Conservation (phyloP, 331 rosid genomes). For the Prunus yedoensis region DNA sequence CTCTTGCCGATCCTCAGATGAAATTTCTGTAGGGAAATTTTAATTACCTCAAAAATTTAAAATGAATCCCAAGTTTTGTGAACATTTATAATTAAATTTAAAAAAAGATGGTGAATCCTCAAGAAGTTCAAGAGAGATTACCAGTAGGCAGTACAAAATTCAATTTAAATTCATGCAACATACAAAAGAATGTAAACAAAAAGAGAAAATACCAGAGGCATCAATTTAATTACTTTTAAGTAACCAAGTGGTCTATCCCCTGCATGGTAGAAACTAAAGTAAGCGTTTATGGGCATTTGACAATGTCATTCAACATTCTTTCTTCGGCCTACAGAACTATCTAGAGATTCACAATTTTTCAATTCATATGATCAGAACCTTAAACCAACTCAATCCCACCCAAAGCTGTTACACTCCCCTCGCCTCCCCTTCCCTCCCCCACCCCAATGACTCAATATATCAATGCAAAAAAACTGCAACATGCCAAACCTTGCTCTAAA, state of each 20-base stretch:
- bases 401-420: not conserved
- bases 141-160: not conserved
- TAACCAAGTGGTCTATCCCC: not conserved
- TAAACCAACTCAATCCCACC: not conserved
- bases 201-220: not conserved
- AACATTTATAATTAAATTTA: not conserved
- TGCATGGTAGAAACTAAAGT: not conserved
- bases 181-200: not conserved
- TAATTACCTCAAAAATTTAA: constrained; percentile 19
- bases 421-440: not conserved
- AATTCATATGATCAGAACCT: not conserved
- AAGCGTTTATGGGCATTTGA: not conserved
- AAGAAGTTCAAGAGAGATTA: constrained; percentile 19
- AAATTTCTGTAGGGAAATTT: constrained; percentile 48
- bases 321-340: not conserved
- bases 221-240: not conserved
- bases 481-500: constrained; percentile 62
- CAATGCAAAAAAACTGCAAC: constrained; percentile 21
- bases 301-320: not conserved
- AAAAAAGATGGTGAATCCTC: constrained; percentile 5
- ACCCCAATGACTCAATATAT: not conserved
- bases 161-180: not conserved
- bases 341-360: not conserved
- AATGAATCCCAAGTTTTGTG: constrained; percentile 9
- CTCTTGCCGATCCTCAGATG: constrained; percentile 50